phyloP scores from a whole-genome alignment of 2,329 filamentous ascomycete genomes.

The Aspergillus fijiensis region DNA sequence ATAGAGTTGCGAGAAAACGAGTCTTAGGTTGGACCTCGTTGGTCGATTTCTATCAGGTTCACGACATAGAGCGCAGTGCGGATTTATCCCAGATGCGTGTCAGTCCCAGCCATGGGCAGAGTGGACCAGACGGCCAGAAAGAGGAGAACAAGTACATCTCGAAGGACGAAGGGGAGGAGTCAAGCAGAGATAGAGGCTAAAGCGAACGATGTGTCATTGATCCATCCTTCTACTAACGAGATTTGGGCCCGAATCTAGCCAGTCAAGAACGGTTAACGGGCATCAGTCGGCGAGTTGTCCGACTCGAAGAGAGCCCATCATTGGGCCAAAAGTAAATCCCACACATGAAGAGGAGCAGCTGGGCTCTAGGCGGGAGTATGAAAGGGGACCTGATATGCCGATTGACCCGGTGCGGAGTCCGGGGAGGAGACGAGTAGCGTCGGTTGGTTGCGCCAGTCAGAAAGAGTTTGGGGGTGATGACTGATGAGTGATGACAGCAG shows the following conservation, averaged over 20 bases:
- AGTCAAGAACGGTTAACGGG: constrained; percentile 11
- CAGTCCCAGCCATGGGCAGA: not conserved
- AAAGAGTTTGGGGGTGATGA: not conserved
- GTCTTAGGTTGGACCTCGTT: not conserved
- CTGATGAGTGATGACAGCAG: not conserved
- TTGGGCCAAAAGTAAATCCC: constrained; percentile 8
- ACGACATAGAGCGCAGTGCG: not conserved
- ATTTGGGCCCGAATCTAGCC: constrained; percentile 5
- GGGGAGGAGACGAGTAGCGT: constrained; percentile 2
- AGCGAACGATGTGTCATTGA: constrained; percentile 14
- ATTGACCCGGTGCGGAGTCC: constrained; percentile 16
- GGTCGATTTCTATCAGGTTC: not conserved
- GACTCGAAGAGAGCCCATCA: constrained; percentile 10
- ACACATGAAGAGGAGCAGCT: not conserved
- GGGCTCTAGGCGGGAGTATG: not conserved
- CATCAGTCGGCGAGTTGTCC: constrained; percentile 15
- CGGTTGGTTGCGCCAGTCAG: not conserved
- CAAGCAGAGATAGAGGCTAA: not conserved
- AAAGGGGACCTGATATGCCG: constrained; percentile 12
- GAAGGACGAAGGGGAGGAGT: not conserved
- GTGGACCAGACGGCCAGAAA: not conserved
- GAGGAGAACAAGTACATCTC: not conserved
- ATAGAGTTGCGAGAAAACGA: not conserved
- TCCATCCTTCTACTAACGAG: constrained; percentile 1
- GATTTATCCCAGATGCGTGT: not conserved